These are phyloP conservation scores for Amanita molliuscula DNA, from an alignment of 768 basidiomycete genomes.

Conservation along the genomic window DNA sequence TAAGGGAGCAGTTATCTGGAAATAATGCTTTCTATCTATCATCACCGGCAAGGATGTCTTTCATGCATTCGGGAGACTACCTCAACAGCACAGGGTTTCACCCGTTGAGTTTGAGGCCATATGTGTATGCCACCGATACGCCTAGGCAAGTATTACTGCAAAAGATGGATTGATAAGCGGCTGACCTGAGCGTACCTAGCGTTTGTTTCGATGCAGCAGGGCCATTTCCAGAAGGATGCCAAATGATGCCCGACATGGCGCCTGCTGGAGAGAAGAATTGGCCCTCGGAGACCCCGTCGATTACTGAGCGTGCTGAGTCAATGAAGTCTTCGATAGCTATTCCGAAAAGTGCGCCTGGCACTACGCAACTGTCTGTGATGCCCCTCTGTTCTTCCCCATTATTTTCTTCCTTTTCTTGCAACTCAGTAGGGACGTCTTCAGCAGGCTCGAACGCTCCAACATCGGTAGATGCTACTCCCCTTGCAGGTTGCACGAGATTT, in stretches of 20 bases:
- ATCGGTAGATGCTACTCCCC: neutral
- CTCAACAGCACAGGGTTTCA: neutral
- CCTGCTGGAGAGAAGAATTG: too few species aligned
- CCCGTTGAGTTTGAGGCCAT: neutral
- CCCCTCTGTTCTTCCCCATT: neutral
- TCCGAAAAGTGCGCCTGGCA: too few species aligned
- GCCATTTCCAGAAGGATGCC: neutral
- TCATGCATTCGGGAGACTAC: neutral
- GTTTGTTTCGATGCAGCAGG: too few species aligned
- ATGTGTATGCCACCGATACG: neutral
- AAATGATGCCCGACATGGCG: too few species aligned
- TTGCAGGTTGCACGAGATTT: neutral
- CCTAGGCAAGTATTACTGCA: neutral
- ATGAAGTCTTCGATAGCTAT: too few species aligned
- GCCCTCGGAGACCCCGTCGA: too few species aligned
- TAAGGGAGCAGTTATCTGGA: too few species aligned
- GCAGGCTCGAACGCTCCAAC: neutral
- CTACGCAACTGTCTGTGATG: too few species aligned
- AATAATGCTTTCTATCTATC: too few species aligned
- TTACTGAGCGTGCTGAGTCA: too few species aligned
- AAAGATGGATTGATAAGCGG: neutral
- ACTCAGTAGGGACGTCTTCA: neutral
- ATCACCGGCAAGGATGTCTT: too few species aligned
- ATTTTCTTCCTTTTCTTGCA: neutral
- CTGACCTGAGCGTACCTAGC: neutral